These are phyloP conservation scores for Aquilaria agallochum DNA, from an alignment of 441 rosid species.

Conservation along the genomic window DNA sequence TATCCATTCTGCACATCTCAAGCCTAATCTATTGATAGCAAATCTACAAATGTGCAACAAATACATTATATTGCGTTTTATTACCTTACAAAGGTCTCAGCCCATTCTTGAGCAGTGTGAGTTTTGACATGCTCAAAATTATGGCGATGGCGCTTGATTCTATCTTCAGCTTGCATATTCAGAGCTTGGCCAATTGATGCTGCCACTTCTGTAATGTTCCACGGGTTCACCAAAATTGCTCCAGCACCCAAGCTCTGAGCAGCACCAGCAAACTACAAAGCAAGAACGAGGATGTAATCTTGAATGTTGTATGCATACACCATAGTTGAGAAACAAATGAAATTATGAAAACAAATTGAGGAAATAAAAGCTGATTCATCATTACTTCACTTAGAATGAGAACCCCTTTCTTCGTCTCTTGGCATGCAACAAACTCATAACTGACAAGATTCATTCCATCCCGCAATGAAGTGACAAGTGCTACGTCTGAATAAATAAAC, in stretches of 20 bases:
- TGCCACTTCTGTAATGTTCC: constrained; percentile 99
- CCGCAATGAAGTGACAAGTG: constrained; percentile 95
- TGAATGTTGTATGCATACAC: neutral
- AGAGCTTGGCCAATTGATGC: constrained; percentile 86
- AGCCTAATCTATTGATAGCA: too few species aligned
- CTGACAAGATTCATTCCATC: constrained; percentile 99
- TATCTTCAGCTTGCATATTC: constrained; percentile 73
- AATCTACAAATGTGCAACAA: too few species aligned
- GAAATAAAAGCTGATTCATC: constrained; percentile 6
- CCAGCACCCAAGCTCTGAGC: constrained; percentile 99
- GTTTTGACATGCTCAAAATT: constrained; percentile 73
- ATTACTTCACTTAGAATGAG: constrained; percentile 98
- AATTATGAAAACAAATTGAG: constrained; percentile 5
- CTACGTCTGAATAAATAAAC: constrained; percentile 61
- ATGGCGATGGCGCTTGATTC: constrained; percentile 90
- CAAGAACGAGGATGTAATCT: constrained; percentile 2
- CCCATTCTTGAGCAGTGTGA: constrained; percentile 99
- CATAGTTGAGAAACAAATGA: neutral
- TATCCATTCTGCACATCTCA: too few species aligned
- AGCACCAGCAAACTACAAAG: constrained; percentile 91
- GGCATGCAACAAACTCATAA: constrained; percentile 99
- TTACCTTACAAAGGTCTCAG: constrained; percentile 98
- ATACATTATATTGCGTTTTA: neutral
- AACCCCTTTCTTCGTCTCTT: constrained; percentile 94
- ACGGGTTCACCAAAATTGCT: constrained; percentile 97